A percentile compares a stretch with the other conserved stretches of the same genome.
These are phyloP conservation scores for Stemphylium lycopersici DNA, from an alignment of 2,329 filamentous ascomycete genomes.

Conservation along the genomic window DNA sequence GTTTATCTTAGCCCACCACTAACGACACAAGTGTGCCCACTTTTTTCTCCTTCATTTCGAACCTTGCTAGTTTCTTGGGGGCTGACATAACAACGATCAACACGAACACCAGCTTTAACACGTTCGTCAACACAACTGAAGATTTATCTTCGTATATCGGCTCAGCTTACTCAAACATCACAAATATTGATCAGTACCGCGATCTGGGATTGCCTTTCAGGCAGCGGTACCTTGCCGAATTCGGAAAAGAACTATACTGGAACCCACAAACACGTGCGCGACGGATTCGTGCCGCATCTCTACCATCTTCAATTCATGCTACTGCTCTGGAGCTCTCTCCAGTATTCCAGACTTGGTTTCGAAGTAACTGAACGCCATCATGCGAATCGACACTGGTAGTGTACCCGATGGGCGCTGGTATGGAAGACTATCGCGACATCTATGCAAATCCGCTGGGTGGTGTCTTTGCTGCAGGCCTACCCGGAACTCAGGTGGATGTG, in stretches of 20 bases:
- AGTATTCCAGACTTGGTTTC: slow-evolving; percentile 11
- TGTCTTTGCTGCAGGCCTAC: slow-evolving; percentile 11
- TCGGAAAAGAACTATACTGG: slow-evolving; percentile 17
- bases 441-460: slow-evolving; percentile 4
- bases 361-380: slow-evolving; percentile 1
- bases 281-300: slow-evolving; percentile 2
- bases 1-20: slow-evolving; percentile 18
- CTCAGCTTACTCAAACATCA: too few relatives aligned
- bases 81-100: too few relatives aligned
- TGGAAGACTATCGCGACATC: slow-evolving; percentile 11
- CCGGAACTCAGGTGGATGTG: slow-evolving; percentile 11
- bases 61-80: background rate
- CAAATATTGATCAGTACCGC: too few relatives aligned
- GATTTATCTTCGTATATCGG: too few relatives aligned
- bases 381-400: slow-evolving; percentile 17
- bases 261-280: slow-evolving; percentile 15
- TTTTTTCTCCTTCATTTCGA: slow-evolving; percentile 12
- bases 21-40: slow-evolving; percentile 18
- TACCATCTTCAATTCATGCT: slow-evolving; percentile 9
- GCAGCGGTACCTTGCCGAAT: slow-evolving; percentile 3
- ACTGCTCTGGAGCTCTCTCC: slow-evolving; percentile 9
- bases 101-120: too few relatives aligned
- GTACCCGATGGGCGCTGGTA: slow-evolving; percentile 16
- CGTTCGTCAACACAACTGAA: too few relatives aligned
- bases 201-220: too few relatives aligned